Evolutionary conservation across 306 rosid species (phyloP).

Genomic region (Sechiopsis laciniata): DNA sequence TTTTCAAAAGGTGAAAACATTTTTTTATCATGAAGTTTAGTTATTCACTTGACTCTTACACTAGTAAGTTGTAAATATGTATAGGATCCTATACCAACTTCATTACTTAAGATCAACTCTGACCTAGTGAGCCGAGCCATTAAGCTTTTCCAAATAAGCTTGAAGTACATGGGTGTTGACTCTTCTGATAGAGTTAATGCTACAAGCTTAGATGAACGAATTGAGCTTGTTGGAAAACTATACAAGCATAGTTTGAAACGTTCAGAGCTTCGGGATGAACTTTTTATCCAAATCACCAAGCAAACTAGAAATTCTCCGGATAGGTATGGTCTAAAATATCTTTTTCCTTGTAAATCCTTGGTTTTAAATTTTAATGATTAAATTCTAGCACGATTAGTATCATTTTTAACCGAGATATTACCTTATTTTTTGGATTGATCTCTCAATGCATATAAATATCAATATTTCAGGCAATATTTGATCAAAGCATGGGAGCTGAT

Average conservation of each 20-base stretch:
- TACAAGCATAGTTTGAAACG: slow-evolving; percentile 88
- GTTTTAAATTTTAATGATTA: neutral
- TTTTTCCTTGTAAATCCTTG: slow-evolving; percentile 1
- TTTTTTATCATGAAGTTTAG: neutral
- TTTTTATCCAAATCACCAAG: slow-evolving; percentile 83
- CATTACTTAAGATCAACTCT: slow-evolving; percentile 67
- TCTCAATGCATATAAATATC: slow-evolving; percentile 4
- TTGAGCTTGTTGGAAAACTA: slow-evolving; percentile 74
- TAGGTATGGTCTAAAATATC: slow-evolving; percentile 37
- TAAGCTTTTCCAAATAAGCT: slow-evolving; percentile 70
- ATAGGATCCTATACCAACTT: slow-evolving; percentile 87
- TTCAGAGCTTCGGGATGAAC: slow-evolving; percentile 87
- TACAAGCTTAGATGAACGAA: slow-evolving; percentile 64
- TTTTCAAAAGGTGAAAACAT: slow-evolving; percentile 72
- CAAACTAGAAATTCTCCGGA: slow-evolving; percentile 93
- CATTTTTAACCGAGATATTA: neutral
- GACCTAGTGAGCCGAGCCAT: slow-evolving; percentile 81
- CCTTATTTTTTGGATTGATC: neutral
- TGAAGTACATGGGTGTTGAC: slow-evolving; percentile 92
- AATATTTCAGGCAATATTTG: slow-evolving; percentile 58
- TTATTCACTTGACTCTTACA: slow-evolving; percentile 18
- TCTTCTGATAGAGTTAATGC: slow-evolving; percentile 60
- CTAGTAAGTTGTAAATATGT: slow-evolving; percentile 13
- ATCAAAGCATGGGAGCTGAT: slow-evolving; percentile 93
- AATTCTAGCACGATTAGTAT: neutral